phyloP scores from a whole-genome alignment of 176 grass and related monocot species.

The Ensete ventricosum region DNA sequence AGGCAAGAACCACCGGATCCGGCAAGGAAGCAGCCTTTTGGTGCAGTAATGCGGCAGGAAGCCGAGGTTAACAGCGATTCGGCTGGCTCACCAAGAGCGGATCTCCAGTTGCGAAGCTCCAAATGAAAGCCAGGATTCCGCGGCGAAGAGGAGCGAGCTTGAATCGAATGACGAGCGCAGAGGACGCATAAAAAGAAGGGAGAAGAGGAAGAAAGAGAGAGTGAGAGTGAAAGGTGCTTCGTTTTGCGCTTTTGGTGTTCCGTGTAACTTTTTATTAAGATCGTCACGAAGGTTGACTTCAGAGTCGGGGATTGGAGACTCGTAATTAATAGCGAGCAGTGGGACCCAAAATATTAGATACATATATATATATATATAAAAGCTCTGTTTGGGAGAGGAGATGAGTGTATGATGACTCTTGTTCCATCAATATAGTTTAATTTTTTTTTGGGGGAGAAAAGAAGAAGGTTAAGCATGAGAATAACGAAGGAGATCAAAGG shows the following conservation, averaged over 20 bases:
- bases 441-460: too few relatives aligned
- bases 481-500: too few relatives aligned
- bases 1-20: background rate
- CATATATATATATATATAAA: too few relatives aligned
- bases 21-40: background rate
- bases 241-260: background rate
- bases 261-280: background rate
- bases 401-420: too few relatives aligned
- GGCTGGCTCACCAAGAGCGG: background rate
- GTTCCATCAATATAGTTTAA: too few relatives aligned
- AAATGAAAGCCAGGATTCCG: background rate
- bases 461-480: too few relatives aligned
- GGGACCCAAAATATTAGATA: too few relatives aligned
- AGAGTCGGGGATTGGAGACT: too few relatives aligned
- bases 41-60: background rate
- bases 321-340: too few relatives aligned
- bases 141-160: background rate
- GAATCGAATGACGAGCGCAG: background rate
- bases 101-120: background rate
- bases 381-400: too few relatives aligned
- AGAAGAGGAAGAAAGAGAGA: background rate
- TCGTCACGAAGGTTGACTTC: background rate
- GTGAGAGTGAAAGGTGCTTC: background rate
- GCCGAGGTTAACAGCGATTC: background rate
- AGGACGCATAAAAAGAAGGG: background rate